These are phyloP conservation scores for Fusarium miscanthi DNA, from an alignment of 2,329 filamentous ascomycete species.

Conservation along the genomic window DNA sequence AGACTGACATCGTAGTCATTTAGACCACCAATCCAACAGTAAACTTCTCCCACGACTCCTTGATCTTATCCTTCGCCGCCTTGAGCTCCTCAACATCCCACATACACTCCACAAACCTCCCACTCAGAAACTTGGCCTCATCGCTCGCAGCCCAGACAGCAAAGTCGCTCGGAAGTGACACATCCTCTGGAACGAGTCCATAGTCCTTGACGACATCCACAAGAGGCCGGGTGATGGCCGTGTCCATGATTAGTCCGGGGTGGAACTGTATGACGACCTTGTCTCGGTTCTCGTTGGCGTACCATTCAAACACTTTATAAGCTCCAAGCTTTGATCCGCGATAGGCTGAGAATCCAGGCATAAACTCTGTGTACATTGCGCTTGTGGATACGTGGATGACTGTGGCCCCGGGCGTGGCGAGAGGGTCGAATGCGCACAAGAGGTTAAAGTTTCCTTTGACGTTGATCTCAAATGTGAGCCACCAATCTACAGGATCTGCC, in stretches of 20 bases:
- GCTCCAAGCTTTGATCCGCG: constrained; percentile 56
- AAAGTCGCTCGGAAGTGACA: constrained; percentile 55
- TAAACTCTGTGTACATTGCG: constrained; percentile 40
- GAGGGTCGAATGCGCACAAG: constrained; percentile 43
- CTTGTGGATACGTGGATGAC: constrained; percentile 41
- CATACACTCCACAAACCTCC: constrained; percentile 59
- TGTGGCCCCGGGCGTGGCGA: constrained; percentile 42
- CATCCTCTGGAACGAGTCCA: constrained; percentile 30
- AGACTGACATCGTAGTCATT: too few relatives aligned
- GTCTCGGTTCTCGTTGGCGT: constrained; percentile 54
- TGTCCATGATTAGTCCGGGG: constrained; percentile 53
- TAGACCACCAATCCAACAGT: constrained; percentile 30
- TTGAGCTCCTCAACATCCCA: constrained; percentile 65
- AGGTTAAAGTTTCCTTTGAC: constrained; percentile 47
- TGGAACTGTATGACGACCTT: constrained; percentile 56
- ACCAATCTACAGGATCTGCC: constrained; percentile 40
- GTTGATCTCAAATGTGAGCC: constrained; percentile 46
- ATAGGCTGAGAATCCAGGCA: constrained; percentile 51
- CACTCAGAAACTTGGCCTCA: constrained; percentile 59
- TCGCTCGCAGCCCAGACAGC: constrained; percentile 56
- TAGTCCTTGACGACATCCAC: constrained; percentile 9
- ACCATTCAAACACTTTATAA: constrained; percentile 55
- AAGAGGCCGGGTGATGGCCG: constrained; percentile 41
- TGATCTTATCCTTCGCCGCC: constrained; percentile 50
- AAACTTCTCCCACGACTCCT: constrained; percentile 28